Evolutionary conservation across 495 filamentous ascomycete species (phyloP), one percentile per base, ranked within the genome.

Genomic region (Aspergillus affinis): DNA sequence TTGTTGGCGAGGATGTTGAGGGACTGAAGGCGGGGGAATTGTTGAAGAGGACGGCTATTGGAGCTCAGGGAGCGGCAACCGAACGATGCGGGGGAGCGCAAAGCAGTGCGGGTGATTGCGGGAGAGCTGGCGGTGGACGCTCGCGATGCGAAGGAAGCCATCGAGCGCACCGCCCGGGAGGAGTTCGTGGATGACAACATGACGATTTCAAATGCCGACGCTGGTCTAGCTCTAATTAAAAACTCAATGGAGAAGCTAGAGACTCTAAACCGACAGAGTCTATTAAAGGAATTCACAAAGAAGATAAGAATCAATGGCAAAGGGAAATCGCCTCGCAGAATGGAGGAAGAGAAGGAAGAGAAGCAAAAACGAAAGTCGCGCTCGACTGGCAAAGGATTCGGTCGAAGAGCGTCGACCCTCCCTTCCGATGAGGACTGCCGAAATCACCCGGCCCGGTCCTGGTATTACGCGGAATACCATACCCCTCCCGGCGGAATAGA

Each of bases 141-240:
- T 60, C 71, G 74, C 73, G 74, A 72, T 74, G 75, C 70, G 60
- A 78, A 46, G 54, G 68, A 69, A 63, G 70, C 71, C 72, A 75
- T 71, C n/a, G 74, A 75, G 72, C 73, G 76, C 73, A 75, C 74
- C 70, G 74, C 72, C 69, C 76, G 74, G 68, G 74, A 75, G 53
- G 70, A 62, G 48, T 61, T 29, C 29, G 67, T 45, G 36, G 72
- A 55, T 47, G 61, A 60, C 51, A 65, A 59, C 59, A 67, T 59
- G 59, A 60, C 53, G 61, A 61, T 57, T 56, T 36, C 29, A 21
- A 23, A 50, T 26, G 52, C 48, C 58, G 29, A 51, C 64, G 60
- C 56, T 48, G 17, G 15, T 49, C 45, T 54, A 54, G 46, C 27
- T 55, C 56, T 54, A 19, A 20, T 32, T 15, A 15, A 41, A 15